Conservation (phyloP, 2,329 filamentous ascomycete genomes). For the Cordyceps sp. region DNA sequence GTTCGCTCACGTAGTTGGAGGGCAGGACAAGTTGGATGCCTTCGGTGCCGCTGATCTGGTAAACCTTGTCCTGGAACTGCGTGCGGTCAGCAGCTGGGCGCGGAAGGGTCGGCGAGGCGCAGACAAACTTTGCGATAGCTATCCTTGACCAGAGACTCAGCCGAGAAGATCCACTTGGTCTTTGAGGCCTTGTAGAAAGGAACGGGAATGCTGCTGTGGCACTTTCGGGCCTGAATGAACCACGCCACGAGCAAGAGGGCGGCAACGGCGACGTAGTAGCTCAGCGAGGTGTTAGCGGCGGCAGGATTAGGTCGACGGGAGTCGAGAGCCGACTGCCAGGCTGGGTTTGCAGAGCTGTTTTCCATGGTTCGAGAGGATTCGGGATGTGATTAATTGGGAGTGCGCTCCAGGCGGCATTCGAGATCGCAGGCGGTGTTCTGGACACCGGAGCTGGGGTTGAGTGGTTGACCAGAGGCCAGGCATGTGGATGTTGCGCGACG, state of each 20-base stretch:
- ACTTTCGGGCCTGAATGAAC: slow-evolving; percentile 18
- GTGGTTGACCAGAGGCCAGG: neutral
- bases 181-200: slow-evolving; percentile 31
- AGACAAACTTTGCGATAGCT: slow-evolving; percentile 28
- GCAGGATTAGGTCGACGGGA: neutral
- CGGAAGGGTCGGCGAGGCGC: neutral
- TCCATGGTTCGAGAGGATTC: neutral
- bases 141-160: slow-evolving; percentile 27
- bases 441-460: neutral
- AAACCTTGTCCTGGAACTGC: slow-evolving; percentile 30
- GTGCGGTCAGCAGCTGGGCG: slow-evolving; percentile 5
- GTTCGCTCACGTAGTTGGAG: slow-evolving; percentile 24
- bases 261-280: slow-evolving; percentile 24
- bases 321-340: neutral
- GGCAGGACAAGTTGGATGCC: slow-evolving; percentile 30
- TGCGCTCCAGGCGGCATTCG: slow-evolving; percentile 1
- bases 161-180: slow-evolving; percentile 32
- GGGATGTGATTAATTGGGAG: neutral
- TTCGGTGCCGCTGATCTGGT: slow-evolving; percentile 34
- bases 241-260: slow-evolving; percentile 19
- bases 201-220: slow-evolving; percentile 12
- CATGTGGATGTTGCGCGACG: slow-evolving; percentile 6
- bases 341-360: neutral
- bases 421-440: neutral
- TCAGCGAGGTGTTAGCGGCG: slow-evolving; percentile 8